Conservation (phyloP, 371 early-diverging fungal genomes). For the Dinochytrium kinnereticum region DNA sequence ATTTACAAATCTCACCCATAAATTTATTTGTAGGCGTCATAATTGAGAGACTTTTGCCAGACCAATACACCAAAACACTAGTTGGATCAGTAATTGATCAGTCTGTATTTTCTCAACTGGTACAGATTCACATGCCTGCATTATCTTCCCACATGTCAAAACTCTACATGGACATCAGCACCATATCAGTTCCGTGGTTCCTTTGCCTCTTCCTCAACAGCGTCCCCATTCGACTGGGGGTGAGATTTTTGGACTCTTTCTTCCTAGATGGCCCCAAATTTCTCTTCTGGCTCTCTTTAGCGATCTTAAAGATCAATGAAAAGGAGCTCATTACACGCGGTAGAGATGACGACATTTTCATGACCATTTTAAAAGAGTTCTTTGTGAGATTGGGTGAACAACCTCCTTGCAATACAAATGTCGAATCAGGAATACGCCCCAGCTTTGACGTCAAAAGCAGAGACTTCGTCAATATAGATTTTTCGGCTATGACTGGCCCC, state of each 20-base stretch:
- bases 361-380: slow-evolving; percentile 52
- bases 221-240: slow-evolving; percentile 50
- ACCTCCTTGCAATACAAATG: too few species aligned
- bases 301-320: slow-evolving; percentile 65
- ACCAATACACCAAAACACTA: slow-evolving; percentile 69
- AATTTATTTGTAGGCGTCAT: slow-evolving; percentile 48
- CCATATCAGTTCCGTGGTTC: slow-evolving; percentile 71
- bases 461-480: slow-evolving; percentile 26
- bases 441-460: slow-evolving; percentile 3
- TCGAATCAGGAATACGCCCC: not conserved
- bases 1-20: not conserved
- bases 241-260: slow-evolving; percentile 56
- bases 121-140: slow-evolving; percentile 55
- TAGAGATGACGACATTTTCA: slow-evolving; percentile 64
- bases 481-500: slow-evolving; percentile 35
- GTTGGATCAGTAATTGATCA: slow-evolving; percentile 72
- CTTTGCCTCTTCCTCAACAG: slow-evolving; percentile 64
- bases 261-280: slow-evolving; percentile 67
- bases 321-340: slow-evolving; percentile 48
- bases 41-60: slow-evolving; percentile 62
- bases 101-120: slow-evolving; percentile 60
- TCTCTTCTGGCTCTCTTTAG: slow-evolving; percentile 65
- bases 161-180: slow-evolving; percentile 62
- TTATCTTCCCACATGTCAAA: slow-evolving; percentile 58
- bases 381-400: slow-evolving; percentile 46